A percentile compares a stretch with the other conserved stretches of the same genome.
phyloP scores from a whole-genome alignment of 1,139 yeast species.

The Meyerozyma elateridarum region DNA sequence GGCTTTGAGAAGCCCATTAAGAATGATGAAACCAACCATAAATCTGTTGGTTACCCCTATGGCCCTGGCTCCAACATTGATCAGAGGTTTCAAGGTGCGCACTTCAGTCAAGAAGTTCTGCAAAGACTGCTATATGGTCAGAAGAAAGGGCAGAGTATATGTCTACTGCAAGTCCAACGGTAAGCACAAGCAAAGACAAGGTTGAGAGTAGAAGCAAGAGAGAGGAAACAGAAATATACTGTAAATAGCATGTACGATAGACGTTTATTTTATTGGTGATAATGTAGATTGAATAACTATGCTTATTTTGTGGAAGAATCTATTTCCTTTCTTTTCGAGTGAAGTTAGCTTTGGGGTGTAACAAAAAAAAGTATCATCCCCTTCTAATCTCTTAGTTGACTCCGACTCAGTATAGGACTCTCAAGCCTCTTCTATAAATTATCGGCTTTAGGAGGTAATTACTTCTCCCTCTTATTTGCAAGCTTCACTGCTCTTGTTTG shows the following conservation, averaged over 20 bases:
- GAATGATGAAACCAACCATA: too few relatives aligned
- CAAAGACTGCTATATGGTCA: slow-evolving; percentile 85
- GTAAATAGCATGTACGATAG: neutral
- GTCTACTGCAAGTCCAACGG: slow-evolving; percentile 91
- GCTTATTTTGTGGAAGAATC: too few relatives aligned
- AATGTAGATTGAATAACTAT: too few relatives aligned
- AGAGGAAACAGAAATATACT: neutral
- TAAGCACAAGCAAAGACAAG: slow-evolving; percentile 96
- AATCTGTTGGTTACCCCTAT: too few relatives aligned
- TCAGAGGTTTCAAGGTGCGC: slow-evolving; percentile 35
- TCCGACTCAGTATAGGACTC: too few relatives aligned
- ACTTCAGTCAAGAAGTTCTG: slow-evolving; percentile 92
- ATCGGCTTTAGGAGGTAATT: neutral
- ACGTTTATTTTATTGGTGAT: neutral
- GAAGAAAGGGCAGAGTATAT: slow-evolving; percentile 90
- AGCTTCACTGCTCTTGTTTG: slow-evolving; percentile 36
- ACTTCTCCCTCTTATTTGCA: neutral
- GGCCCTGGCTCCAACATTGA: too few relatives aligned
- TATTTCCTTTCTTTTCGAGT: slow-evolving; percentile 1
- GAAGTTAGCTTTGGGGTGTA: neutral
- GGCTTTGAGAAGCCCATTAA: too few relatives aligned
- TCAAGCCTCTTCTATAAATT: too few relatives aligned
- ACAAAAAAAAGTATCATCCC: neutral
- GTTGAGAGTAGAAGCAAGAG: slow-evolving; percentile 32
- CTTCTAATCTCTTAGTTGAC: slow-evolving; percentile 6